phyloP scores from a whole-genome alignment of 768 basidiomycete genomes.

The Collybia sordida region DNA sequence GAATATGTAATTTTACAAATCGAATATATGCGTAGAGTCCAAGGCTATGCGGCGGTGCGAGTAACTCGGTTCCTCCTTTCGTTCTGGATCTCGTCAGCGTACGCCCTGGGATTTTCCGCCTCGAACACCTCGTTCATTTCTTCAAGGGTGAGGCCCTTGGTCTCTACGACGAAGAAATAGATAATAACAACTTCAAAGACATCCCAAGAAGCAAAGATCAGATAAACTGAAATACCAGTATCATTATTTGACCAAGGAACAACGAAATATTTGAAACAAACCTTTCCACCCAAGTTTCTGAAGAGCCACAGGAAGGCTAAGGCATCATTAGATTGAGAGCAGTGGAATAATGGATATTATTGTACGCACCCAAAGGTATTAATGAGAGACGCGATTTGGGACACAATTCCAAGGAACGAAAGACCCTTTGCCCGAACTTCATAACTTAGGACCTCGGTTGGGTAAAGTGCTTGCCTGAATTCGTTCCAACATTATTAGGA shows the following conservation, averaged over 20 bases:
- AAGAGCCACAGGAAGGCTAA: slow-evolving; percentile 48
- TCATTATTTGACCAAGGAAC: slow-evolving; percentile 6
- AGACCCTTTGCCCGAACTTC: slow-evolving; percentile 53
- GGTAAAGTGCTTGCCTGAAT: slow-evolving; percentile 49
- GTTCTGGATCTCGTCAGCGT: slow-evolving; percentile 22
- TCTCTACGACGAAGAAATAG: slow-evolving; percentile 50
- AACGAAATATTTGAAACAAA: slow-evolving; percentile 15
- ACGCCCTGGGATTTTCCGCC: slow-evolving; percentile 40
- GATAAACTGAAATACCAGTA: slow-evolving; percentile 35
- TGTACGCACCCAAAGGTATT: slow-evolving; percentile 47
- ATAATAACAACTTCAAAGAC: slow-evolving; percentile 44
- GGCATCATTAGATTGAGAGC: too few relatives aligned
- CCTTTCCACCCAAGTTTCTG: slow-evolving; percentile 47
- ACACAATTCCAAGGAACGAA: slow-evolving; percentile 44
- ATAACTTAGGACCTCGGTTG: slow-evolving; percentile 50
- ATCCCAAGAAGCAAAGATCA: slow-evolving; percentile 50
- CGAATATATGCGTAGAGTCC: too few relatives aligned
- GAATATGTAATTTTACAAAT: too few relatives aligned
- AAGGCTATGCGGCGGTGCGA: neutral
- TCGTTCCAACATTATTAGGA: slow-evolving; percentile 1
- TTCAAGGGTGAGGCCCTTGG: slow-evolving; percentile 49
- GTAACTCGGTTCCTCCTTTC: slow-evolving; percentile 3
- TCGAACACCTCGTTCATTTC: slow-evolving; percentile 48
- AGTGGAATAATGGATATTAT: too few relatives aligned
- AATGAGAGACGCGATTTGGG: slow-evolving; percentile 42